These are phyloP conservation scores for Trichoderma atroviride DNA, from an alignment of 2,329 filamentous ascomycete genomes.

Conservation along the genomic window DNA sequence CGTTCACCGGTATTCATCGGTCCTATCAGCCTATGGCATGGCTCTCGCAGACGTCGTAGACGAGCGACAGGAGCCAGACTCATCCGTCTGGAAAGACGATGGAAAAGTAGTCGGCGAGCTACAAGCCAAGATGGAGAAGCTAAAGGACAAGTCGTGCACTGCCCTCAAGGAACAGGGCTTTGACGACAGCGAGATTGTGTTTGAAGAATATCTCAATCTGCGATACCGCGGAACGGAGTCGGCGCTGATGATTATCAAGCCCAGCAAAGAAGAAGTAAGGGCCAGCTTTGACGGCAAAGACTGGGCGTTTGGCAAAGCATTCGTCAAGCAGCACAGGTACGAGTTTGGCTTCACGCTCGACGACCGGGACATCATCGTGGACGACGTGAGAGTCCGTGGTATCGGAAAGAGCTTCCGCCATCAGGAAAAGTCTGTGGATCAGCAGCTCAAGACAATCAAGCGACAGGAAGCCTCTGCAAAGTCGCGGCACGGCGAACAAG, in stretches of 20 bases:
- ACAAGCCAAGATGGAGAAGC: slow-evolving; percentile 72
- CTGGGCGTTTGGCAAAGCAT: slow-evolving; percentile 83
- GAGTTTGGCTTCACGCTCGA: slow-evolving; percentile 89
- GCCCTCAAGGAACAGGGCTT: slow-evolving; percentile 80
- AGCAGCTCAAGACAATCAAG: slow-evolving; percentile 73
- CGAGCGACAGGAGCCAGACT: slow-evolving; percentile 79
- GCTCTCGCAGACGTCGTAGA: slow-evolving; percentile 91
- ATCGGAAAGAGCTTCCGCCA: slow-evolving; percentile 87
- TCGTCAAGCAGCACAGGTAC: slow-evolving; percentile 83
- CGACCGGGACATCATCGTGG: slow-evolving; percentile 84
- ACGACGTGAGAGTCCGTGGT: slow-evolving; percentile 84
- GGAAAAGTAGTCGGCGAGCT: slow-evolving; percentile 64
- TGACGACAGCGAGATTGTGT: slow-evolving; percentile 70
- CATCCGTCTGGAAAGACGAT: slow-evolving; percentile 62
- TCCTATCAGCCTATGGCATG: slow-evolving; percentile 91
- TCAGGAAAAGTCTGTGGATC: slow-evolving; percentile 78
- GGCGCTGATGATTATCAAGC: slow-evolving; percentile 84
- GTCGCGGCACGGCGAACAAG: slow-evolving; percentile 66
- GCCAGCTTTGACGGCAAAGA: slow-evolving; percentile 64
- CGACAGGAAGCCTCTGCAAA: slow-evolving; percentile 57
- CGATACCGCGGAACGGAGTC: slow-evolving; percentile 89
- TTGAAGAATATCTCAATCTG: slow-evolving; percentile 94
- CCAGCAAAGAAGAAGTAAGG: slow-evolving; percentile 62
- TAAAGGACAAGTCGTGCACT: slow-evolving; percentile 73
- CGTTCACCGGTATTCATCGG: slow-evolving; percentile 83